Conservation (phyloP, 306 rosid genomes). For the Glycine tomentella region DNA sequence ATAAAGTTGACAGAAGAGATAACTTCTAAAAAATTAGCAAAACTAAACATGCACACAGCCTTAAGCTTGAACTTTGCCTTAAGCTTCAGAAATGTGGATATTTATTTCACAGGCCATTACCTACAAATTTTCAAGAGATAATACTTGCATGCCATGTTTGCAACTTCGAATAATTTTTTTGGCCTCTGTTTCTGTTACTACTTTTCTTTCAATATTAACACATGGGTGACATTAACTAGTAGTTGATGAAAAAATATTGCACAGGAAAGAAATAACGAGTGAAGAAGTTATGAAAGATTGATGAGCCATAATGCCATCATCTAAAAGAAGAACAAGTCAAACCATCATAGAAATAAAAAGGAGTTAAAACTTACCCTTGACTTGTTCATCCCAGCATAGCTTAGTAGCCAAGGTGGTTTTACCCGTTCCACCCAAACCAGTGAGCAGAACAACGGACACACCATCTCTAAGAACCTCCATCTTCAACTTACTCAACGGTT, state of each 20-base stretch:
- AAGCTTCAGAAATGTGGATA: neutral
- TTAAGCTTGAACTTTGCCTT: neutral
- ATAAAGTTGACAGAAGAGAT: neutral
- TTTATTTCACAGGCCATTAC: neutral
- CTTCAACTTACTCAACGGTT: conserved; percentile 50
- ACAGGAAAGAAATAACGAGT: neutral
- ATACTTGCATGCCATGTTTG: neutral
- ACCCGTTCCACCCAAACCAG: conserved; percentile 63
- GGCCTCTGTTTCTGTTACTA: neutral
- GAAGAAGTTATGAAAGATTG: neutral
- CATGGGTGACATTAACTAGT: neutral
- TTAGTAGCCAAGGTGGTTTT: conserved; percentile 59
- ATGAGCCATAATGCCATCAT: neutral
- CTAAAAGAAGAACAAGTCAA: neutral
- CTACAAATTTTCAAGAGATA: neutral
- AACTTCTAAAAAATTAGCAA: neutral
- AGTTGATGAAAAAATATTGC: neutral
- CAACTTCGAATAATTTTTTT: neutral
- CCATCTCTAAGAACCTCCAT: conserved; percentile 48
- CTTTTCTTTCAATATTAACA: neutral
- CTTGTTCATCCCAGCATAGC: conserved; percentile 58
- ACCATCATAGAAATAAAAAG: neutral
- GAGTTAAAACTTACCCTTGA: conserved; percentile 45
- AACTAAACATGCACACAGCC: neutral
- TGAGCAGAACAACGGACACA: conserved; percentile 41